These are phyloP conservation scores for Fusarium sp. DNA, from an alignment of 2,329 filamentous ascomycete species.

Conservation along the genomic window DNA sequence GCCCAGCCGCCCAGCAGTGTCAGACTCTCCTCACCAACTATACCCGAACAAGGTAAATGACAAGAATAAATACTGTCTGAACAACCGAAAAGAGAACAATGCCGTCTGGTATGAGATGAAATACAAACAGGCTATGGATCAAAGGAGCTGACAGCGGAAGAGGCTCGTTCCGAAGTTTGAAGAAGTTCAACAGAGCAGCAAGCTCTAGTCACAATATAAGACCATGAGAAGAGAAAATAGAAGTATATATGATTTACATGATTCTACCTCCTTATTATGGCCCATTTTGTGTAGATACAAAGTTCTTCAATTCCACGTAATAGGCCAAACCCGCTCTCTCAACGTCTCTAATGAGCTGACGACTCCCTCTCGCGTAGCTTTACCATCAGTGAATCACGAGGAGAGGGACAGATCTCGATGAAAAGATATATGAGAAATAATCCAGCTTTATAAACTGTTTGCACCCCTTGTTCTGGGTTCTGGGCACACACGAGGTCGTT, in stretches of 20 bases:
- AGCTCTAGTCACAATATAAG: neutral
- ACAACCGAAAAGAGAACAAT: neutral
- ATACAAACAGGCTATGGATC: neutral
- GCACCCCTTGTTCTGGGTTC: constrained; percentile 8
- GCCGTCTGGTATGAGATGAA: neutral
- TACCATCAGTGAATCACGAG: constrained; percentile 27
- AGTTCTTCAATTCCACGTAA: neutral
- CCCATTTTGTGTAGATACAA: neutral
- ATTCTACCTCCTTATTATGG: neutral
- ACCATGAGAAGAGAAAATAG: neutral
- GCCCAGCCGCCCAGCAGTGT: constrained; percentile 11
- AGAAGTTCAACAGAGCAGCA: neutral
- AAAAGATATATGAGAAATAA: neutral
- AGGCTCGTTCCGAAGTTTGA: neutral
- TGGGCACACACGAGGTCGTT: constrained; percentile 7
- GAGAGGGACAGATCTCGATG: constrained; percentile 28
- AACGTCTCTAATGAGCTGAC: constrained; percentile 10
- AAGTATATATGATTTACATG: neutral
- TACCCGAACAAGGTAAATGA: neutral
- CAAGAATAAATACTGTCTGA: neutral
- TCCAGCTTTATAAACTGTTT: constrained; percentile 5
- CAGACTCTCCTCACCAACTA: neutral
- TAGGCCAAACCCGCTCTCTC: neutral
- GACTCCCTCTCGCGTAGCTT: constrained; percentile 5
- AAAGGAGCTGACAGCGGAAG: neutral